These are phyloP conservation scores for Gyromitra esculenta DNA, from an alignment of 2,329 filamentous ascomycete species.

Conservation along the genomic window DNA sequence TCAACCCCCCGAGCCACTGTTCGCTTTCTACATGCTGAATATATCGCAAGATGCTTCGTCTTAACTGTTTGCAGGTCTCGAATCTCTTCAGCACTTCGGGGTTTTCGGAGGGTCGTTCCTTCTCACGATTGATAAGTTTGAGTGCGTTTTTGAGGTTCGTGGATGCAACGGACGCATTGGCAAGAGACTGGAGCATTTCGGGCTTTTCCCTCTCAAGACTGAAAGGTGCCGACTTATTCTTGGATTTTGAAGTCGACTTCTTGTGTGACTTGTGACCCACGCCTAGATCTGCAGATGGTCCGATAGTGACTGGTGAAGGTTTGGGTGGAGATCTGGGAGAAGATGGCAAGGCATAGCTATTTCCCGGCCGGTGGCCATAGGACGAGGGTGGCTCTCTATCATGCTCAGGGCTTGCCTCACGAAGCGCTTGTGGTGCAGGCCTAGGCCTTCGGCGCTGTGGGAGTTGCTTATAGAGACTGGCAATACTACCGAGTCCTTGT, in stretches of 20 bases:
- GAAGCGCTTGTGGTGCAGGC: slow-evolving; percentile 56
- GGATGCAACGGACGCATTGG: slow-evolving; percentile 86
- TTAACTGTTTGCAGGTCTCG: slow-evolving; percentile 83
- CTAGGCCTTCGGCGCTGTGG: slow-evolving; percentile 64
- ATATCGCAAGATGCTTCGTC: slow-evolving; percentile 86
- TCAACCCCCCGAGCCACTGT: slow-evolving; percentile 87
- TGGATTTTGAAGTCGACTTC: slow-evolving; percentile 71
- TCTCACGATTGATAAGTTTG: slow-evolving; percentile 89
- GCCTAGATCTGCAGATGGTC: slow-evolving; percentile 44
- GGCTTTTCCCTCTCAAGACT: slow-evolving; percentile 88
- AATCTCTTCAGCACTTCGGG: slow-evolving; percentile 77
- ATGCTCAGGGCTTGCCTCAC: slow-evolving; percentile 47
- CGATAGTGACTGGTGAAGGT: slow-evolving; percentile 40
- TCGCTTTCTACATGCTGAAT: slow-evolving; percentile 92
- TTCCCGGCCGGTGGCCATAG: slow-evolving; percentile 24
- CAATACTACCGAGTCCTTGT: slow-evolving; percentile 80
- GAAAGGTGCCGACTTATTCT: slow-evolving; percentile 74
- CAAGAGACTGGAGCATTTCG: slow-evolving; percentile 86
- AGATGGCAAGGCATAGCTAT: slow-evolving; percentile 57
- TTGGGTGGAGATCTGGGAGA: slow-evolving; percentile 56
- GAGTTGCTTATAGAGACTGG: slow-evolving; percentile 77
- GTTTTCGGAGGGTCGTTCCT: slow-evolving; percentile 87
- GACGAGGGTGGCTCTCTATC: slow-evolving; percentile 62
- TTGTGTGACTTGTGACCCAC: slow-evolving; percentile 38
- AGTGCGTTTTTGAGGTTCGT: slow-evolving; percentile 89